Base-by-base conservation (phyloP, 2,329 filamentous ascomycete species). In the Nannizzia gypsea region DNA sequence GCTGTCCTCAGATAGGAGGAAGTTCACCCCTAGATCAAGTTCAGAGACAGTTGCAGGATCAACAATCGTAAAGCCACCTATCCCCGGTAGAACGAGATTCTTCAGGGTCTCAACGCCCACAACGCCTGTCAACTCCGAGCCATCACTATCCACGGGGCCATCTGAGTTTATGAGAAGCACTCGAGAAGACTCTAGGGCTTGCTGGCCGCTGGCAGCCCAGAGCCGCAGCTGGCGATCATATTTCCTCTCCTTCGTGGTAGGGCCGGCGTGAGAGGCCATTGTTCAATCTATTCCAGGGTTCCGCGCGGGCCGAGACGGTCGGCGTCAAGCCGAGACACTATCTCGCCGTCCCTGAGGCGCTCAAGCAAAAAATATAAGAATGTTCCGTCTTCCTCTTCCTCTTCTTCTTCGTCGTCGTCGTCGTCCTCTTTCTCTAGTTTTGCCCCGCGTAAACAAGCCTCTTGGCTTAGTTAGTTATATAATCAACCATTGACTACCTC, bases 221-320 rank as follows among this genome's bases (percentile, higher is more conserved):
- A 99, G 78, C 58, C 95, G 87, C 44, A 99, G 84, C 74, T 99
- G 93, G 58, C 93, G 85, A 73, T 99, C 93, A 76, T 99, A 99
- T 70, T 89, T 95, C 73, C 81, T 82, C 71, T 86, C 80, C 69
- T 84, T 85, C 46, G 82, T 81, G 11, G 80, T 81, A 38, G 81
- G 82, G 38, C 77, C 80, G 34, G 67, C 66, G 17, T 38, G 34
- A 42, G 73, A 63, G 59, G 69, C 64, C 48, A 54, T 54, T 5
- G 15, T 54, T 3, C 8, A n/a, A 17, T n/a, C n/a, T 15, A n/a
- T 31, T 54, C 4, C 6, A 52, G 48, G 1, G 26, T 28, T 52
- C 11, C 24, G 15, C 42, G 6, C 48, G 42, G 20, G 42, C 42
- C 20, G 20, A 15, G 44, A 6, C 26, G 22, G 31, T 20, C 44